phyloP scores from a whole-genome alignment of 2,329 filamentous ascomycete species.

The Cordyceps cicadae region DNA sequence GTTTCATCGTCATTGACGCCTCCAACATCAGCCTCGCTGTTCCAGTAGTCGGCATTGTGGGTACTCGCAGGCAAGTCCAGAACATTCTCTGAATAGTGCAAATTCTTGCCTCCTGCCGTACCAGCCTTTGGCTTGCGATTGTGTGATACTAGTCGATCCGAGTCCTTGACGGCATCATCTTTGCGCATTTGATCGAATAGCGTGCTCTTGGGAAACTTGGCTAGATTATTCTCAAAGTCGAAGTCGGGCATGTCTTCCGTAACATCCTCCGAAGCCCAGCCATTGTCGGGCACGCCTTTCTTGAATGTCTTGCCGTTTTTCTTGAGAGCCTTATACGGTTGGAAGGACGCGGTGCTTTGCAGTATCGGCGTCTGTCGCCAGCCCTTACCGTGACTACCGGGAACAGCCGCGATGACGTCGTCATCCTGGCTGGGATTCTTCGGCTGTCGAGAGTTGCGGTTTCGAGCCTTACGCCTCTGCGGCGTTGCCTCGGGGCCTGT shows the following conservation, averaged over 20 bases:
- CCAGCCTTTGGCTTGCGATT: conserved; percentile 65
- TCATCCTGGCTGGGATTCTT: conserved; percentile 20
- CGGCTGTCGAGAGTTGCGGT: conserved; percentile 25
- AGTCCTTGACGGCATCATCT: conserved; percentile 81
- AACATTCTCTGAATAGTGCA: conserved; percentile 88
- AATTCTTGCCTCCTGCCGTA: conserved; percentile 75
- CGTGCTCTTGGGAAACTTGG: conserved; percentile 88
- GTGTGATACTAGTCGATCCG: conserved; percentile 82
- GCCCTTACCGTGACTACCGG: conserved; percentile 37
- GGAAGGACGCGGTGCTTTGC: conserved; percentile 53
- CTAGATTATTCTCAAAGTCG: conserved; percentile 81
- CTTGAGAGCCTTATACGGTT: conserved; percentile 54
- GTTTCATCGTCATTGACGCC: conserved; percentile 33
- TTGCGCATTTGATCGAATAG: conserved; percentile 89
- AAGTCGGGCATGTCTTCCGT: conserved; percentile 94
- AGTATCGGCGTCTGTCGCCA: conserved; percentile 54
- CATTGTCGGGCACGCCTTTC: conserved; percentile 52
- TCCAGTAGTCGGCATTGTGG: conserved; percentile 54
- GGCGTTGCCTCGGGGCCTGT: conserved; percentile 18
- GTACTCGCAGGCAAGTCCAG: conserved; percentile 50
- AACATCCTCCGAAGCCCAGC: conserved; percentile 93
- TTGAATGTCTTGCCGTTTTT: conserved; percentile 41
- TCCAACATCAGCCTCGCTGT: conserved; percentile 64
- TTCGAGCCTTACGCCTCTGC: conserved; percentile 25
- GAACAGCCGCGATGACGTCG: conserved; percentile 20